These are phyloP conservation scores for Musa acuminata DNA, from an alignment of 176 grass and related monocot genomes.

Conservation along the genomic window DNA sequence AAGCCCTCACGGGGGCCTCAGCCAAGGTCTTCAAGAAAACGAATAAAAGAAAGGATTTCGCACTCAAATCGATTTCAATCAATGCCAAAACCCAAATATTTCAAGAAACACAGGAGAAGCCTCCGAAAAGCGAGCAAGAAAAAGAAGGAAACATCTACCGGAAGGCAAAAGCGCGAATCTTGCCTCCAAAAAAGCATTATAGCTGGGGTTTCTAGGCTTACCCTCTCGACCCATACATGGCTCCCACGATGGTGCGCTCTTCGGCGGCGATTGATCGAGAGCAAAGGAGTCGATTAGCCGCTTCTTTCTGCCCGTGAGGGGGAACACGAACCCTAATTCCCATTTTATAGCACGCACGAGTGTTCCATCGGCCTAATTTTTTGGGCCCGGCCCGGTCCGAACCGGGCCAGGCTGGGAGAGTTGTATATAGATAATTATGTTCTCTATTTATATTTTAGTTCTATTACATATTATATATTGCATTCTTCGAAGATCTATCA, in stretches of 20 bases:
- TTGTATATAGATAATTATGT: no score
- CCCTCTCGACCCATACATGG: conserved; percentile 7
- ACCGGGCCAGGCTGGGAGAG: no score
- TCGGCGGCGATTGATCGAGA: neutral
- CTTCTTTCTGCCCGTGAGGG: neutral
- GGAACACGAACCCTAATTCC: neutral
- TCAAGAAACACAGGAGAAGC: neutral
- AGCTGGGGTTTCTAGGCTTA: neutral
- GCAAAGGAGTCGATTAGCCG: neutral
- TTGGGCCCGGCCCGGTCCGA: neutral
- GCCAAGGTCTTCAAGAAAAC: neutral
- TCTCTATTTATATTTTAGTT: no score
- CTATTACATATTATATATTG: no score
- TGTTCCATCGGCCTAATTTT: neutral
- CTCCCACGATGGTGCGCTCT: neutral
- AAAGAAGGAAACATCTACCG: neutral
- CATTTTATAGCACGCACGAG: neutral
- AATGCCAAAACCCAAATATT: neutral
- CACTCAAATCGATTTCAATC: neutral
- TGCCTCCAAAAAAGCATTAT: neutral
- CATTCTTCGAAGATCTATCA: no score
- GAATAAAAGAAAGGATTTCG: neutral
- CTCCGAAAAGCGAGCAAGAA: neutral
- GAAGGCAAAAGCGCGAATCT: neutral
- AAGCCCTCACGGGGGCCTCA: no score